Evolutionary conservation across 2,329 filamentous ascomycete species (phyloP).

Genomic region (Pseudogymnoascus sp.): DNA sequence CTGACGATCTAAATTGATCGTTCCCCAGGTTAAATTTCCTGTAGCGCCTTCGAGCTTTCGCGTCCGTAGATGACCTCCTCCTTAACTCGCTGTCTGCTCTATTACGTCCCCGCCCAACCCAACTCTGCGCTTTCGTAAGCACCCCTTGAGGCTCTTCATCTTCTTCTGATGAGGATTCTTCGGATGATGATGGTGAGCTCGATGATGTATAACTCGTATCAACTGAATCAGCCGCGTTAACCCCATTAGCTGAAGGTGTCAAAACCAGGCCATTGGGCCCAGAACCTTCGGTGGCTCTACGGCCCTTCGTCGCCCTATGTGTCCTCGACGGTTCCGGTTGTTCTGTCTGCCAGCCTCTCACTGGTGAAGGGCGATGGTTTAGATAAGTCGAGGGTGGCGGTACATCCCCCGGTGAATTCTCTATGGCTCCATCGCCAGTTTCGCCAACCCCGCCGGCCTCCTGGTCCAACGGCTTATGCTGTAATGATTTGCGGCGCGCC

Average conservation of each 20-base stretch:
- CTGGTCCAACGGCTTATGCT: neutral
- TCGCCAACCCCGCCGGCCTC: neutral
- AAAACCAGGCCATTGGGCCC: neutral
- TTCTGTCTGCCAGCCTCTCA: neutral
- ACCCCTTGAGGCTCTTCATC: neutral
- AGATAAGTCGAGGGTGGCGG: neutral
- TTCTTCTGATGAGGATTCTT: neutral
- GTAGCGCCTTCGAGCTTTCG: constrained; percentile 27
- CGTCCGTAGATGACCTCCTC: neutral
- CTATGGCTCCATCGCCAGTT: neutral
- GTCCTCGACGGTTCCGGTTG: neutral
- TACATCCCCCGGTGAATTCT: neutral
- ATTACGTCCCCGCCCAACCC: neutral
- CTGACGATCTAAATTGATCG: constrained; percentile 55
- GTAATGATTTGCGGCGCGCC: neutral
- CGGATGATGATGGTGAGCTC: neutral
- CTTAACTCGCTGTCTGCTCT: neutral
- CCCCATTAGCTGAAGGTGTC: neutral
- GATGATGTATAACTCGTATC: neutral
- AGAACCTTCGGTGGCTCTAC: neutral
- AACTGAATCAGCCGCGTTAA: neutral
- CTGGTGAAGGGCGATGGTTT: neutral
- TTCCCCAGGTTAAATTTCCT: constrained; percentile 53
- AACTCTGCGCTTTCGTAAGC: neutral
- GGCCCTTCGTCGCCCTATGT: neutral